Percentiles rank a stretch among this genome's conserved stretches.
phyloP scores from a whole-genome alignment of 306 rosid species.

The Malus sylvestris region DNA sequence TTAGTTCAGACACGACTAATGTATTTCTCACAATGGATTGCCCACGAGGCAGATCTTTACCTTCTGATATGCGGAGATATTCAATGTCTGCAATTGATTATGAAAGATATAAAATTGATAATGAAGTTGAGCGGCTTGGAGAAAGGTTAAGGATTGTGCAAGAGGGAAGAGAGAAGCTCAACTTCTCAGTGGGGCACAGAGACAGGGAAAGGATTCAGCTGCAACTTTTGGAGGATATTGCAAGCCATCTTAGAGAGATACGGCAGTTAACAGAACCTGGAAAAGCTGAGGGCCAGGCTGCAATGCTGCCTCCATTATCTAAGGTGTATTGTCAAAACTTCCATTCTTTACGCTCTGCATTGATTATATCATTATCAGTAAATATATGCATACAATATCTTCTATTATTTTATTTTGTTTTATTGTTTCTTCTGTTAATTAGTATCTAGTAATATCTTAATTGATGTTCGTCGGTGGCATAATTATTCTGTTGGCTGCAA shows the following conservation, averaged over 20 bases:
- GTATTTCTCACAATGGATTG: slow-evolving; percentile 22
- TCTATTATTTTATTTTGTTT: background rate
- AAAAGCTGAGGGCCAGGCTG: slow-evolving; percentile 29
- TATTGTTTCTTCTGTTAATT: background rate
- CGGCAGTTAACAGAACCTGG: slow-evolving; percentile 28
- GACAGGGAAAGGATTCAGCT: slow-evolving; percentile 32
- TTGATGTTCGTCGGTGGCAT: background rate
- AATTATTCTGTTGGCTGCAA: background rate
- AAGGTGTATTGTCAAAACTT: slow-evolving; percentile 21
- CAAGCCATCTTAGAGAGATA: slow-evolving; percentile 36
- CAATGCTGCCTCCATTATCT: slow-evolving; percentile 33
- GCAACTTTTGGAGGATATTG: slow-evolving; percentile 33
- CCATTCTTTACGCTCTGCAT: background rate
- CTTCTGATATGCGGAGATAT: slow-evolving; percentile 28
- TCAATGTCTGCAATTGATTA: slow-evolving; percentile 45
- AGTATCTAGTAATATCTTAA: background rate
- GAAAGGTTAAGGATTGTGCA: slow-evolving; percentile 38
- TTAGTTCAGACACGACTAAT: slow-evolving; percentile 18
- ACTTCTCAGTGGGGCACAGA: slow-evolving; percentile 23
- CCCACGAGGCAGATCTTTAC: slow-evolving; percentile 12
- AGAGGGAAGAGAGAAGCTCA: slow-evolving; percentile 46
- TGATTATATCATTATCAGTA: background rate
- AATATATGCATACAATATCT: background rate
- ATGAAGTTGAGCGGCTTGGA: slow-evolving; percentile 46
- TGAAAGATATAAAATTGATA: slow-evolving; percentile 42